These are phyloP conservation scores for Buddleja alternifolia DNA, from an alignment of 257 asterid species.

Conservation along the genomic window DNA sequence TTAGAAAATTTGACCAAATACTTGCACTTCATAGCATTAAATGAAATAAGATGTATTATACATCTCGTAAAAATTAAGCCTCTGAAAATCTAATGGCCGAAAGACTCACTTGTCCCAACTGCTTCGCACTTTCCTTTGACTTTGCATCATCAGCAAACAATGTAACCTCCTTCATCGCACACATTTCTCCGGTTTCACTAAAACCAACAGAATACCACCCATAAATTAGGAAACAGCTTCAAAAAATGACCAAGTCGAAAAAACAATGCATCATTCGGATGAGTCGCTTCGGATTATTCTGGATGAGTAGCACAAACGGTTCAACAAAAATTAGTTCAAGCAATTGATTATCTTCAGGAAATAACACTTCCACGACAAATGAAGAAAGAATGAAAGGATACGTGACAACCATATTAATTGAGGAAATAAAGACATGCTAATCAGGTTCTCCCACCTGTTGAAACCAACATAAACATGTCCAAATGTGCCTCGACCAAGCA, in stretches of 20 bases:
- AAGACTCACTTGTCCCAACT: conserved; percentile 84
- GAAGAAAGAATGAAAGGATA: not conserved
- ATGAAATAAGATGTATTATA: conserved; percentile 1
- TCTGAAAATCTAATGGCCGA: conserved; percentile 16
- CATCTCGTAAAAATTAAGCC: conserved; percentile 2
- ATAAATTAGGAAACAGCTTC: conserved; percentile 26
- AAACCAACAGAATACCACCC: conserved; percentile 29
- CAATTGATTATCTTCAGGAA: conserved; percentile 17
- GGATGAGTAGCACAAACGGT: conserved; percentile 14
- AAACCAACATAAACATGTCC: conserved; percentile 99
- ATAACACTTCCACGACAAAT: conserved; percentile 6
- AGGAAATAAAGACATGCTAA: conserved; percentile 15
- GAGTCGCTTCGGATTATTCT: conserved; percentile 3
- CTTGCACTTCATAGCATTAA: conserved; percentile 12
- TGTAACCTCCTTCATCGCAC: conserved; percentile 99
- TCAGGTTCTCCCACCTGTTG: conserved; percentile 63
- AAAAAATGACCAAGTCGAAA: conserved; percentile 18
- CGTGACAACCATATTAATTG: not conserved
- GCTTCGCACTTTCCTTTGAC: conserved; percentile 97
- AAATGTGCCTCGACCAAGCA: conserved; percentile 97
- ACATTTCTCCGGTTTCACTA: conserved; percentile 97
- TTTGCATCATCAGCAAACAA: conserved; percentile 91
- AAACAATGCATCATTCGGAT: not conserved
- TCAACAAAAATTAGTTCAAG: not conserved
- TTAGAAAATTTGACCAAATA: not conserved